These are phyloP conservation scores for Globisporangium acanthophoron DNA, from an alignment of 352 stramenopile species.

Conservation along the genomic window DNA sequence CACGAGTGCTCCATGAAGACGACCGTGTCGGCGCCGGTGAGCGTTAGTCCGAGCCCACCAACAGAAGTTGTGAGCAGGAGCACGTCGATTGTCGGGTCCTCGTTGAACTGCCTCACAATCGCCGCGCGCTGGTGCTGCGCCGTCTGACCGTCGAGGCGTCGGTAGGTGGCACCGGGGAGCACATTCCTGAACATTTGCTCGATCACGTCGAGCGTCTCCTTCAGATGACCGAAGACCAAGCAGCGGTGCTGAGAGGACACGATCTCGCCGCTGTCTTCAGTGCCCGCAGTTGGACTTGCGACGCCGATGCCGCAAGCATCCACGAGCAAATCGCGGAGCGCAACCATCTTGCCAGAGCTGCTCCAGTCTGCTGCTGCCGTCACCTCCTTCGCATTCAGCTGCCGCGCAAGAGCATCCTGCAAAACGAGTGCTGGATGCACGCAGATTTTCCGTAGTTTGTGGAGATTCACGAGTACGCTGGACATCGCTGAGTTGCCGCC, in stretches of 20 bases:
- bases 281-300: constrained; percentile 1
- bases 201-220: constrained; percentile 91
- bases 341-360: constrained; percentile 90
- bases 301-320: constrained; percentile 51
- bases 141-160: constrained; percentile 92
- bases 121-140: constrained; percentile 52
- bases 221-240: constrained; percentile 95
- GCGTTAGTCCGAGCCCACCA: constrained; percentile 94
- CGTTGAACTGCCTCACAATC: constrained; percentile 91
- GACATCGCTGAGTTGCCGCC: neutral
- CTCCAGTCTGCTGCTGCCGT: constrained; percentile 42
- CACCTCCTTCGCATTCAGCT: constrained; percentile 24
- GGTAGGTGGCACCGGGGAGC: constrained; percentile 70
- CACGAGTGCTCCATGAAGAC: constrained; percentile 98
- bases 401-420: constrained; percentile 16
- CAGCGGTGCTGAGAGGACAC: constrained; percentile 78
- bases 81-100: constrained; percentile 89
- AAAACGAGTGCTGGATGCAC: constrained; percentile 91
- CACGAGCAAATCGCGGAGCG: constrained; percentile 68
- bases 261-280: constrained; percentile 7
- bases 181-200: constrained; percentile 81
- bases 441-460: constrained; percentile 90
- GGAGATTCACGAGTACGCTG: constrained; percentile 57
- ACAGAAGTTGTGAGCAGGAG: constrained; percentile 95
- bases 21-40: constrained; percentile 95